A percentile compares a stretch with the other conserved stretches of the same genome.
These are phyloP conservation scores for Globisporangium radiosum DNA, from an alignment of 352 stramenopile genomes.

Conservation along the genomic window DNA sequence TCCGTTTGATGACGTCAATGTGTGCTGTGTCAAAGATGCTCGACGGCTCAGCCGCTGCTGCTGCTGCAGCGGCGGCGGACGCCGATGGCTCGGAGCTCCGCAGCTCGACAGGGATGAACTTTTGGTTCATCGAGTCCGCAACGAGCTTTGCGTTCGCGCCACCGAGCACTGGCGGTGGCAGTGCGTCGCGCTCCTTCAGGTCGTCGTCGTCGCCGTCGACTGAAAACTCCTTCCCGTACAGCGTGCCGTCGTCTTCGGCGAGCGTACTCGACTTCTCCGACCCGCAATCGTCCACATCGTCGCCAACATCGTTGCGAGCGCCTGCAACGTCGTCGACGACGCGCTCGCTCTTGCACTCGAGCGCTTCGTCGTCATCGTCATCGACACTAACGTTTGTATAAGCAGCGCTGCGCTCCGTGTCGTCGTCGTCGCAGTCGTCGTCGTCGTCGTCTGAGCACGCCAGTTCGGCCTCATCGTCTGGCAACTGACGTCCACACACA, in stretches of 20 bases:
- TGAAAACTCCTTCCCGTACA: constrained; percentile 79
- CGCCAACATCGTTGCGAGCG: constrained; percentile 26
- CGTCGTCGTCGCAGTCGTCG: constrained; percentile 11
- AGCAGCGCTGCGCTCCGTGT: constrained; percentile 3
- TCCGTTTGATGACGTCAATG: constrained; percentile 79
- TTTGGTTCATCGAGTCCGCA: constrained; percentile 77
- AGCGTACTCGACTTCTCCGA: constrained; percentile 64
- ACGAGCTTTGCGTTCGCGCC: constrained; percentile 70
- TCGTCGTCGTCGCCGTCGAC: constrained; percentile 29
- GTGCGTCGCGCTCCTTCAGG: constrained; percentile 40
- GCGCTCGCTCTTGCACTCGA: constrained; percentile 18
- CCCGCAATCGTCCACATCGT: neutral
- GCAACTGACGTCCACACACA: constrained; percentile 24
- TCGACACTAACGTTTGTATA: constrained; percentile 5
- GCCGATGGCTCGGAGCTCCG: constrained; percentile 15
- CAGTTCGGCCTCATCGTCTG: constrained; percentile 31
- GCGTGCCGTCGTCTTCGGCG: constrained; percentile 72
- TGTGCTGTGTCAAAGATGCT: constrained; percentile 66
- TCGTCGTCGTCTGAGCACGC: constrained; percentile 18
- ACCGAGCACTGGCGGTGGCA: constrained; percentile 48
- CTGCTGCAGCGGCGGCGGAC: neutral
- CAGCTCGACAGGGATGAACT: constrained; percentile 66
- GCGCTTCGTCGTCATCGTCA: constrained; percentile 35
- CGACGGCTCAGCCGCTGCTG: constrained; percentile 15
- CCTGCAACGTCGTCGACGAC: constrained; percentile 50